Base-by-base conservation (phyloP, 1,139 yeast genomes). In the Pichia terricola region DNA sequence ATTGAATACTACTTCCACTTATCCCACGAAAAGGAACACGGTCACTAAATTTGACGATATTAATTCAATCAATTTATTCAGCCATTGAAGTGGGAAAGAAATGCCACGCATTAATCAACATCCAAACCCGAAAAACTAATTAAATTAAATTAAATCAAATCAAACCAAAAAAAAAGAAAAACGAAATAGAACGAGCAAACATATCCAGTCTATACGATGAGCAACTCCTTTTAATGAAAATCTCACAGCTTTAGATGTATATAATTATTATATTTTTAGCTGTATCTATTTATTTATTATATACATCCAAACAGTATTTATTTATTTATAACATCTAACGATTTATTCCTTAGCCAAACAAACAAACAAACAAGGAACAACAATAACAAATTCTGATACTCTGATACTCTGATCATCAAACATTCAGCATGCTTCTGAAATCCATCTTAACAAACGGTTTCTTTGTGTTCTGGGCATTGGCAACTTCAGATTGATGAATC, bases 1-100 rank as follows among this genome's bases (percentile, higher is more conserved):
- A 73, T 87, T 73, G 96, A 88, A 72, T 89, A 89, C 80, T 85
- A 82, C 75, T 78, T 86, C 78, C 96, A 89, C 62, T 70, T 78
- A 60, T 73, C 82, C 61, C 83, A 77, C 65, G 79, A 76, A 61
- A 68, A 68, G 59, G 55, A 64, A 60, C 56, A 62, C 54, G 33
- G 33, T 11, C 50, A 64, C 34, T 50, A 47, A 48, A 28, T 40
- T 11, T 34, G 22, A 28, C 16, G n/a, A 7, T 34, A n/a, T 10
- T 8, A 30, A 30, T 30, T 30, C 10, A 30, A 40, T 38, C 28
- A 34, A 43, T 40, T 26, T 25, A 40, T 40, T 40, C 16, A 16
- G 22, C 22, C 22, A 16, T 16, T 16, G 22, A 16, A 16, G 22
- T 16, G 22, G 22, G 22, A 16, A 16, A 16, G 22, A 16, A 16